phyloP scores from a whole-genome alignment of 441 rosid genomes.

The Croton laevigatus region DNA sequence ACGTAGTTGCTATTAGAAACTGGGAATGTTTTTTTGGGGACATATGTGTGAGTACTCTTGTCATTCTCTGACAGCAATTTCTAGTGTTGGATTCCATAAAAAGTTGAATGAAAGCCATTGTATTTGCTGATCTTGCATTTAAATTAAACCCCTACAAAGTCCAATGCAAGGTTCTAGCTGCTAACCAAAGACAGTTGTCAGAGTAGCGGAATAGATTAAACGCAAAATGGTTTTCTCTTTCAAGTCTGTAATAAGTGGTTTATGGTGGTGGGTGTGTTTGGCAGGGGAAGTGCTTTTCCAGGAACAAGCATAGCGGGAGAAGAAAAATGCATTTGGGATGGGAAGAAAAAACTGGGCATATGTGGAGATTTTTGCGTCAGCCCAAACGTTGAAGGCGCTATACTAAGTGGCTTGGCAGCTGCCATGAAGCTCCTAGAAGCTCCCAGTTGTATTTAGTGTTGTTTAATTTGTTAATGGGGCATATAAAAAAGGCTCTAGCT shows the following conservation, averaged over 20 bases:
- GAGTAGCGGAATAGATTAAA: too few relatives aligned
- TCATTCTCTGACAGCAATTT: too few relatives aligned
- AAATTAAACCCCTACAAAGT: too few relatives aligned
- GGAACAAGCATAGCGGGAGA: slow-evolving; percentile 54
- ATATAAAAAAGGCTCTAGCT: too few relatives aligned
- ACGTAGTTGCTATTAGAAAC: neutral
- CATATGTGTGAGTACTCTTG: neutral
- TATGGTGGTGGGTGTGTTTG: neutral
- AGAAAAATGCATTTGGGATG: slow-evolving; percentile 71
- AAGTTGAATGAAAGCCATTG: too few relatives aligned
- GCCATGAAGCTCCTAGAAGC: slow-evolving; percentile 54
- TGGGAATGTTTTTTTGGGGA: neutral
- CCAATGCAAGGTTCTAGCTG: too few relatives aligned
- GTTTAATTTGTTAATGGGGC: neutral
- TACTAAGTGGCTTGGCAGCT: slow-evolving; percentile 67
- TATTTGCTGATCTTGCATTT: too few relatives aligned
- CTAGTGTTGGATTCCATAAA: too few relatives aligned
- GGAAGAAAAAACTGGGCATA: slow-evolving; percentile 46
- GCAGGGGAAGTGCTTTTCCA: slow-evolving; percentile 89
- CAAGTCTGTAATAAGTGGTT: neutral
- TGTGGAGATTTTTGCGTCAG: slow-evolving; percentile 84
- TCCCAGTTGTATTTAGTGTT: slow-evolving; percentile 34
- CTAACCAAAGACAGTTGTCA: too few relatives aligned
- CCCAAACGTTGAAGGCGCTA: slow-evolving; percentile 77
- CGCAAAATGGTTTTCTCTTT: neutral